These are phyloP conservation scores for Alternaria arborescens DNA, from an alignment of 2,329 filamentous ascomycete species.

Conservation along the genomic window DNA sequence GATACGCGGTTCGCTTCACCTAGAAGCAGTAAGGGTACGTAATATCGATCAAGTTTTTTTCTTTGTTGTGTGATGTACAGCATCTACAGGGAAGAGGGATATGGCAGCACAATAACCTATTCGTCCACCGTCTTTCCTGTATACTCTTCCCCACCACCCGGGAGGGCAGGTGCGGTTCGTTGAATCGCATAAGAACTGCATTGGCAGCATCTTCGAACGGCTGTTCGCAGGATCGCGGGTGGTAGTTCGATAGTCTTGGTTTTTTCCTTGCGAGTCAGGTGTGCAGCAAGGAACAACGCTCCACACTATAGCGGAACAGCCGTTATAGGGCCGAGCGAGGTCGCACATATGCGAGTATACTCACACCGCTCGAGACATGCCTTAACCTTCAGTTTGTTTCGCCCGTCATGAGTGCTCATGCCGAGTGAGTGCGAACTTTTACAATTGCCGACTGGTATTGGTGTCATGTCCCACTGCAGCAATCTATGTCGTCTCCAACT, in stretches of 20 bases:
- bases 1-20: conserved; percentile 1
- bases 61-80: background rate
- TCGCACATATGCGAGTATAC: conserved; percentile 12
- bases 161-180: background rate
- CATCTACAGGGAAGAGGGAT: background rate
- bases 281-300: conserved; percentile 1
- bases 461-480: conserved; percentile 7
- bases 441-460: background rate
- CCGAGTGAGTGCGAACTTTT: background rate
- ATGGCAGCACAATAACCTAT: background rate
- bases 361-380: conserved; percentile 10
- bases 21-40: background rate
- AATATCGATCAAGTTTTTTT: background rate
- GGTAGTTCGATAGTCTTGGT: background rate
- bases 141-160: background rate
- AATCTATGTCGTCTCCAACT: background rate
- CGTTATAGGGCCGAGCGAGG: conserved; percentile 2
- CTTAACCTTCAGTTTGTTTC: background rate
- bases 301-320: conserved; percentile 7
- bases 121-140: conserved; percentile 11
- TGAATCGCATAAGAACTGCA: background rate
- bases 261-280: conserved; percentile 5
- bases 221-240: conserved; percentile 18
- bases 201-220: conserved; percentile 12
- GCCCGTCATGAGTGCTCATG: background rate